phyloP scores from a whole-genome alignment of 2,329 filamentous ascomycete species.

The Pyrenochaeta sp. region DNA sequence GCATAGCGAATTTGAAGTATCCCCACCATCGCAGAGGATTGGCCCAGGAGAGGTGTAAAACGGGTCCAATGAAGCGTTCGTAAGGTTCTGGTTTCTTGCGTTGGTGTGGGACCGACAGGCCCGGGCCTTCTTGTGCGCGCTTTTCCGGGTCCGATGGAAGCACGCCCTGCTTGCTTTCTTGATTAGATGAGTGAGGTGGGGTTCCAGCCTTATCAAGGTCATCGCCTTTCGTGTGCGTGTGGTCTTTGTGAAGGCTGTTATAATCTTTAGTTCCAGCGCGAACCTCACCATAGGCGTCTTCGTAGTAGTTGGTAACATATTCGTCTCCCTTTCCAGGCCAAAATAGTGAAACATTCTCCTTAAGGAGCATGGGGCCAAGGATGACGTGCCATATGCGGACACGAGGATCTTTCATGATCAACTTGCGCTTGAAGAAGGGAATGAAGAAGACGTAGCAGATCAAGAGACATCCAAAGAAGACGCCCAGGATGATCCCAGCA shows the following conservation, averaged over 20 bases:
- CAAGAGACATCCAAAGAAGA: slow-evolving; percentile 31
- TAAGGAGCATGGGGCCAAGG: slow-evolving; percentile 52
- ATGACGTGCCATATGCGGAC: slow-evolving; percentile 36
- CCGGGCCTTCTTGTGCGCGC: too few relatives aligned
- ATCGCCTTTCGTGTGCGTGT: slow-evolving; percentile 12
- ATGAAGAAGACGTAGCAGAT: slow-evolving; percentile 40
- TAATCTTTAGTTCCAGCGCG: slow-evolving; percentile 24
- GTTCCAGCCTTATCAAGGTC: too few relatives aligned
- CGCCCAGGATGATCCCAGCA: slow-evolving; percentile 36
- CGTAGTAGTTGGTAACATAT: slow-evolving; percentile 54
- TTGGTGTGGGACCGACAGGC: too few relatives aligned
- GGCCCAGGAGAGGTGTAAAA: slow-evolving; percentile 39
- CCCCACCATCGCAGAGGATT: slow-evolving; percentile 47
- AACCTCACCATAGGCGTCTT: slow-evolving; percentile 37
- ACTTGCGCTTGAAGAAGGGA: slow-evolving; percentile 39
- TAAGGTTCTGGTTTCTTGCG: slow-evolving; percentile 40
- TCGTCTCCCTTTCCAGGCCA: slow-evolving; percentile 48
- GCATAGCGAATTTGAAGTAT: slow-evolving; percentile 55
- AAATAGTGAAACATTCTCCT: slow-evolving; percentile 52
- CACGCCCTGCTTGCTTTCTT: too few relatives aligned
- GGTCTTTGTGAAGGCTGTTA: slow-evolving; percentile 1
- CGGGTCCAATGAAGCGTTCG: slow-evolving; percentile 47
- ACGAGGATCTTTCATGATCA: slow-evolving; percentile 35
- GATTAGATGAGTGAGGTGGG: too few relatives aligned
- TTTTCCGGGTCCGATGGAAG: too few relatives aligned